These are phyloP conservation scores for Penicillium parvum DNA, from an alignment of 495 filamentous ascomycete species.

Conservation along the genomic window DNA sequence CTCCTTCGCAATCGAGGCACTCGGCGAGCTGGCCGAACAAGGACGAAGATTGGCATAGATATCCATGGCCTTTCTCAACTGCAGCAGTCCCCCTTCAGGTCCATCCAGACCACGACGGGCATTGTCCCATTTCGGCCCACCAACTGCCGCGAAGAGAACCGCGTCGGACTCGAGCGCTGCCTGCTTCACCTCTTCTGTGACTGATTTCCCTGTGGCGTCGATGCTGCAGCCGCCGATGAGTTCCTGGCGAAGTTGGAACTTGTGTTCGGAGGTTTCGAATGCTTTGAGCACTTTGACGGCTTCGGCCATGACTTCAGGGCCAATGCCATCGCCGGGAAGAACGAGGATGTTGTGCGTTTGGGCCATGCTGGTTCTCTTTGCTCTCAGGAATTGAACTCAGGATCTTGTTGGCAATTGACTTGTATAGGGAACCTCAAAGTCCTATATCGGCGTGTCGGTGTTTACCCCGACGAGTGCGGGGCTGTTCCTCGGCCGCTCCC, in stretches of 20 bases:
- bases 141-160: conserved; percentile 48
- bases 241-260: conserved; percentile 41
- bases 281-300: conserved; percentile 48
- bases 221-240: conserved; percentile 48
- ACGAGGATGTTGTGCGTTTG: conserved; percentile 46
- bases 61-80: conserved; percentile 45
- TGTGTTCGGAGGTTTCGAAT: conserved; percentile 34
- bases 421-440: background rate
- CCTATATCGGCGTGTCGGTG: conserved; percentile 18
- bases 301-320: conserved; percentile 51
- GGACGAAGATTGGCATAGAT: conserved; percentile 50
- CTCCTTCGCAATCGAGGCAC: conserved; percentile 32
- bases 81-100: conserved; percentile 43
- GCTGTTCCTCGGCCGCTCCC: conserved; percentile 14
- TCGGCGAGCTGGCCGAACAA: conserved; percentile 40
- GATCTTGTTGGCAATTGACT: background rate
- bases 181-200: conserved; percentile 43
- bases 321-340: conserved; percentile 52
- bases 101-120: conserved; percentile 38
- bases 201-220: conserved; percentile 40
- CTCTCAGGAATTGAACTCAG: background rate
- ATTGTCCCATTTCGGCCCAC: conserved; percentile 49
- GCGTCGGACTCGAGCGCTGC: conserved; percentile 40
- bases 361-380: conserved; percentile 7
- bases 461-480: conserved; percentile 23